Evolutionary conservation across 2,329 filamentous ascomycete species (phyloP), one percentile per base, ranked within the genome.

Genomic region (Lachnellula arida): DNA sequence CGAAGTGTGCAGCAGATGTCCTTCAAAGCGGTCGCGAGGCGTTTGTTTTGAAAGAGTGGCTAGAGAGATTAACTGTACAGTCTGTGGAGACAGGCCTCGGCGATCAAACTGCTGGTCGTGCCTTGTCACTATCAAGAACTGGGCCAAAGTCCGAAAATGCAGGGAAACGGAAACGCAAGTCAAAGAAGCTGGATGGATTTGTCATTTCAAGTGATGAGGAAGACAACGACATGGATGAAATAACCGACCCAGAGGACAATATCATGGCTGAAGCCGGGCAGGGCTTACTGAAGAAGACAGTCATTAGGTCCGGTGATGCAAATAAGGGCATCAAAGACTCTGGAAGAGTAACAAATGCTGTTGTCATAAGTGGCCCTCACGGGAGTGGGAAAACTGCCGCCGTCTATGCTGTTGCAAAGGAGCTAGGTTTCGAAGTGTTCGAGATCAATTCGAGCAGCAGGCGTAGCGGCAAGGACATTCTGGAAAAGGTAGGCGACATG

Each of bases 401-500:
- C 1, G 88, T 97, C 0, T 92, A 95, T 71, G 94, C 94, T 4
- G 88, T 92, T 43, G 93, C 94, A 4, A 93, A 89, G 67, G 93
- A 99, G 72, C 78, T 97, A 15, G 91, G 83, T 1, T 97, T 95
- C 67, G 92, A 96, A 66, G 82, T 99, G 1, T 99, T 99, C 63
- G 94, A 99, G 72, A 91, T 99, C 68, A 95, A 96, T 66, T 76
- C 93, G 0, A 84, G 90, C 58, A 90, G 84, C 63, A 85, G 92
- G 50, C 81, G 94, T 59, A 96, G 84, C 67, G 93, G 92, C 34
- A 94, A 87, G 70, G 94, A 99, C 66, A 85, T 99, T 48, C 71
- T 96, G 35, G 94, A 99, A 66, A 89, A 83, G 64, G 90, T 99
- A 46, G 95, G 94, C 42, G 91, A 99, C 72, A 97, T 99, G 93